phyloP scores from a whole-genome alignment of 192 early-diverging fungal species.

The Rhizoclosmatium globosum region DNA sequence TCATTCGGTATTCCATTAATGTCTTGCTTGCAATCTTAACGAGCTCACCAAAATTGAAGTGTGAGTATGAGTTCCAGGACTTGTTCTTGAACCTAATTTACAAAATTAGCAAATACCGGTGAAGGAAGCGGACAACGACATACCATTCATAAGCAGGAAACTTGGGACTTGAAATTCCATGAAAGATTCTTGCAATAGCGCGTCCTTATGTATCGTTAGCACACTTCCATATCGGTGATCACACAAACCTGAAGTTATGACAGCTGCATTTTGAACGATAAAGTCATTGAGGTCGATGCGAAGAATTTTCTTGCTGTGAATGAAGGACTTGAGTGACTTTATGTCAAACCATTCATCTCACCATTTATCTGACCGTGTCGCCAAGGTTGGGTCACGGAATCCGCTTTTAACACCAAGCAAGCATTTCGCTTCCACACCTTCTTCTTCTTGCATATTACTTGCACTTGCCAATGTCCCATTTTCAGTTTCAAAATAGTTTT shows the following conservation, averaged over 20 bases:
- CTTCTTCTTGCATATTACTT: neutral
- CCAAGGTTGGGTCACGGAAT: slow-evolving; percentile 30
- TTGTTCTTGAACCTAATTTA: slow-evolving; percentile 42
- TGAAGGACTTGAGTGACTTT: slow-evolving; percentile 31
- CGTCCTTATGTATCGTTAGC: slow-evolving; percentile 34
- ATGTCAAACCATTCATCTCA: neutral
- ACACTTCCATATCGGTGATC: neutral
- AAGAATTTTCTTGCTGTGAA: slow-evolving; percentile 35
- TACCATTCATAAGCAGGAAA: slow-evolving; percentile 55
- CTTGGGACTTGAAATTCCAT: slow-evolving; percentile 54
- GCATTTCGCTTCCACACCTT: neutral
- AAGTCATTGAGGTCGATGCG: slow-evolving; percentile 42
- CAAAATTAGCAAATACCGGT: neutral
- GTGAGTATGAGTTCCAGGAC: slow-evolving; percentile 52
- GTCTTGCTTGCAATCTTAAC: slow-evolving; percentile 47
- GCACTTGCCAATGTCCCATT: neutral
- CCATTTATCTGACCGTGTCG: slow-evolving; percentile 26
- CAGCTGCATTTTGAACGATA: slow-evolving; percentile 23
- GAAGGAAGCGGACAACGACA: neutral
- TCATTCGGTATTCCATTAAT: slow-evolving; percentile 32
- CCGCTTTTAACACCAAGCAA: slow-evolving; percentile 23
- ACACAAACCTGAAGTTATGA: slow-evolving; percentile 39
- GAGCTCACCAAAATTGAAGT: slow-evolving; percentile 52
- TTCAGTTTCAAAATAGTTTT: slow-evolving; percentile 34
- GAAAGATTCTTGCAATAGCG: slow-evolving; percentile 56